Evolutionary conservation across 176 grass and related monocot species (phyloP), one percentile per base, ranked within the genome.

Genomic region (Musa acuminata): DNA sequence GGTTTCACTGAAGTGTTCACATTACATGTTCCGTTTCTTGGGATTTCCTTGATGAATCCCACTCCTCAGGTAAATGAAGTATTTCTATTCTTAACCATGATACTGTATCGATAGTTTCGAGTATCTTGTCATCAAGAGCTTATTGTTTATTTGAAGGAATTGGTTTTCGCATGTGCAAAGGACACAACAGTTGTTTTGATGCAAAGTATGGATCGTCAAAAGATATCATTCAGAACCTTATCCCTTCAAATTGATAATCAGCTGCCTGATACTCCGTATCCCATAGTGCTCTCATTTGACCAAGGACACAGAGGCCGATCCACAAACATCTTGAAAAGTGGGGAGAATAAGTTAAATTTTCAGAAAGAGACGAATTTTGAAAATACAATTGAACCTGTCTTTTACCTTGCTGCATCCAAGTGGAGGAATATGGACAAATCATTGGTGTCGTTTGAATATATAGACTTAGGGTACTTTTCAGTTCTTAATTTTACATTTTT

Each of bases 241-340:
- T 85, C 80, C 84, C 86, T 98, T 78, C 94, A 98, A 91, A 93
- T 98, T 72, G 94, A 98, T 84, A 98, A 98, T 89, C 94, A 98
- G 35, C 79, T 91, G 81, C 74, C 82, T 55, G 94, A 93, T 73
- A 91, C 87, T 75, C 88, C 85, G 75, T 90, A 93, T 87, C 94
- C 94, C 73, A 83, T 93, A 43, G 82, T 88, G 81, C 76, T 98
- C 27, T 98, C 94, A 75, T 93, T 93, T 82, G 88, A 98, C 51
- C 86, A 84, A 75, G 83, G 72, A 62, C 81, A 88, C 17, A 93
- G 83, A 82, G 88, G 84, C 19, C 87, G 83, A 57, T 78, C 88
- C 13, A 76, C 81, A 20, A 87, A 84, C 55, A 74, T 98, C 73
- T 76, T 93, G 43, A 93, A 71, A 87, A 84, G 78, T 79, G 91